These are phyloP conservation scores for Paraurostyla sp. DNA, from an alignment of 73 alveolate species.

Conservation along the genomic window DNA sequence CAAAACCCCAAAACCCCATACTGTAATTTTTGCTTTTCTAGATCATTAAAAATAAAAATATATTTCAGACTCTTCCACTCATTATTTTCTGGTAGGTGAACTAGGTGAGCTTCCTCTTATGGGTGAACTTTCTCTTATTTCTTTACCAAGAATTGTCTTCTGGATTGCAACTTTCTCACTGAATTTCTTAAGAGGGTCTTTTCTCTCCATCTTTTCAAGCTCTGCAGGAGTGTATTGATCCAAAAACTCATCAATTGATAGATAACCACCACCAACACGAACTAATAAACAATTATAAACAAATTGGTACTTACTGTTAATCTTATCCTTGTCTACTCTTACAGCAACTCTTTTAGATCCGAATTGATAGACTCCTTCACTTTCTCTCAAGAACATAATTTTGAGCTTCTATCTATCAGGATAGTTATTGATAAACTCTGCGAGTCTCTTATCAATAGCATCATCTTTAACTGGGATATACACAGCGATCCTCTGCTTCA, in stretches of 20 bases:
- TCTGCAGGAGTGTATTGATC: slow-evolving; percentile 71
- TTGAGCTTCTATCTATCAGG: slow-evolving; percentile 71
- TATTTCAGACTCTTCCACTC: too few relatives aligned
- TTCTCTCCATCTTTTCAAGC: slow-evolving; percentile 70
- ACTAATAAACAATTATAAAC: slow-evolving; percentile 50
- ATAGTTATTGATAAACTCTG: slow-evolving; percentile 73
- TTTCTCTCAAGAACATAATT: slow-evolving; percentile 75
- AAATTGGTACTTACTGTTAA: slow-evolving; percentile 38
- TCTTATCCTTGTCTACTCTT: too few relatives aligned
- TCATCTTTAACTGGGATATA: slow-evolving; percentile 71
- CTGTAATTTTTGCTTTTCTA: too few relatives aligned
- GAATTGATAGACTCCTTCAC: slow-evolving; percentile 69
- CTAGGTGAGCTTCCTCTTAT: slow-evolving; percentile 32
- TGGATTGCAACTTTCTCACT: slow-evolving; percentile 70
- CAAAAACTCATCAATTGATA: slow-evolving; percentile 72
- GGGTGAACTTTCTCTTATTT: slow-evolving; percentile 65
- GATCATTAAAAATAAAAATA: too few relatives aligned
- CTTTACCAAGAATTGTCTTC: slow-evolving; percentile 68
- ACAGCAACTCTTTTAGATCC: slow-evolving; percentile 70
- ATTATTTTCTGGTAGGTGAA: slow-evolving; percentile 36
- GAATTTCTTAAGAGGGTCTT: slow-evolving; percentile 60
- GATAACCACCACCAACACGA: slow-evolving; percentile 78
- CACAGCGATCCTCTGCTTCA: slow-evolving; percentile 59
- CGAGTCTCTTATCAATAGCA: slow-evolving; percentile 67
- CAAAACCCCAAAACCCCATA: too few relatives aligned